Base-by-base conservation (phyloP, 352 stramenopile genomes). In the Phytophthora pini region DNA sequence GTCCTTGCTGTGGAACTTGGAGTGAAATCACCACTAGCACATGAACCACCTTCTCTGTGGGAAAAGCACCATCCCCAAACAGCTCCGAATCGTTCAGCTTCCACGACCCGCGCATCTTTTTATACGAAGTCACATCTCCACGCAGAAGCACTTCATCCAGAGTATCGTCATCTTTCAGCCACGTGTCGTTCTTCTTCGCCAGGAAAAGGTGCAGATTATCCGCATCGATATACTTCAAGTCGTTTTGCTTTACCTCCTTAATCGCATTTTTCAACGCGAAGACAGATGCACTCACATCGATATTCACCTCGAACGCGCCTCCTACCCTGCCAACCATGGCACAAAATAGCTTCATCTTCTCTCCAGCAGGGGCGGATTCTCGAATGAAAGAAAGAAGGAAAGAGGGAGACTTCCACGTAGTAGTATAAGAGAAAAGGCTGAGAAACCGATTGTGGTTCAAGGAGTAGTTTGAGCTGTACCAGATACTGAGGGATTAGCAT, bases 291-390 rank as follows among this genome's bases (percentile, higher is more conserved):
- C 2, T 40, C 17, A 1, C 10, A n/a, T 15, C 13, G 34, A 40
- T 59, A 64, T 87, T 12, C 54, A 89, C 9, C 88, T 89, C 34
- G 3, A 12, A 40, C 8, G 1, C 2, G 47, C 0, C 27, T 31
- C 0, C 3, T 4, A 5, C 27, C 27, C 9, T 0, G 1, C 27
- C 27, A 31, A 31, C 27, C 0, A 31, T 6, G 3, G 27, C 1
- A 31, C 27, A 31, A 71, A 66, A 20, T 20, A 20, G 17, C 17
- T 20, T 20, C 17, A 20, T 20, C 17, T 20, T 20, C 17, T 20
- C 17, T 20, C 17, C 17, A 20, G 17, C 17, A 20, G 17, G 17
- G 17, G 17, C 17, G 17, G 17, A 20, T 20, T 20, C 17, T 20
- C 17, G 17, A 20, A 20, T 20, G 17, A 20, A 20, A 20, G 17